Evolutionary conservation across 176 grass and related monocot species (phyloP).

Genomic region (Oryza rufipogon): DNA sequence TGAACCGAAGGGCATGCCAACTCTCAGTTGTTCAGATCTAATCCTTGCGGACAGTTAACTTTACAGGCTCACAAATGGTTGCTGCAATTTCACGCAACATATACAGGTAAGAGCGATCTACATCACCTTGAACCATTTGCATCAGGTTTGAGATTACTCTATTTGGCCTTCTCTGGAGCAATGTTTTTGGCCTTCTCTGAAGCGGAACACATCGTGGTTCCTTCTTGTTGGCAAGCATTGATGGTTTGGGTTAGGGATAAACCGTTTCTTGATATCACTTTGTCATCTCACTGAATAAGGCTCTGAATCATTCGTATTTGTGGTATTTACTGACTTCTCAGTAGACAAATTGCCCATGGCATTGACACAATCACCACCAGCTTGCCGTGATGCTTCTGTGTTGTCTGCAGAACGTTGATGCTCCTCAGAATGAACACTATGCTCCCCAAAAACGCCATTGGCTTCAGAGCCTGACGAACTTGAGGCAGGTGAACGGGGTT

Average conservation of each 20-base stretch:
- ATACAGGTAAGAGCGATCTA: slow-evolving; percentile 50
- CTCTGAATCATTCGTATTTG: slow-evolving; percentile 56
- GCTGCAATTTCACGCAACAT: slow-evolving; percentile 51
- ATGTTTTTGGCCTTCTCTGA: slow-evolving; percentile 23
- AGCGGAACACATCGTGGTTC: slow-evolving; percentile 18
- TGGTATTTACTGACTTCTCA: slow-evolving; percentile 62
- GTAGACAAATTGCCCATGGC: slow-evolving; percentile 49
- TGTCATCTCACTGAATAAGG: slow-evolving; percentile 88
- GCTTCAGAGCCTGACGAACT: slow-evolving; percentile 33
- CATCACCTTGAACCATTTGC: slow-evolving; percentile 43
- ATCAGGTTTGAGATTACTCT: slow-evolving; percentile 27
- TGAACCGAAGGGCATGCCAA: slow-evolving; percentile 39
- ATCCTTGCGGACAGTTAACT: slow-evolving; percentile 70
- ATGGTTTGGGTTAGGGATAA: slow-evolving; percentile 24
- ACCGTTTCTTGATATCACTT: slow-evolving; percentile 17
- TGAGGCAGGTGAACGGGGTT: slow-evolving; percentile 31
- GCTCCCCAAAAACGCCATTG: slow-evolving; percentile 57
- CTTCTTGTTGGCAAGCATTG: slow-evolving; percentile 22
- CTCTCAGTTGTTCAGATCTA: slow-evolving; percentile 52
- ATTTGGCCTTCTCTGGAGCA: slow-evolving; percentile 30
- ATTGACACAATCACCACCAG: slow-evolving; percentile 49
- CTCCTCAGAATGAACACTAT: slow-evolving; percentile 32
- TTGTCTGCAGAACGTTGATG: slow-evolving; percentile 46
- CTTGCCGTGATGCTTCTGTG: slow-evolving; percentile 46
- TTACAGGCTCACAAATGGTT: slow-evolving; percentile 63